Conservation (phyloP, 1,139 yeast genomes). For the Hansenula lynferdii region DNA sequence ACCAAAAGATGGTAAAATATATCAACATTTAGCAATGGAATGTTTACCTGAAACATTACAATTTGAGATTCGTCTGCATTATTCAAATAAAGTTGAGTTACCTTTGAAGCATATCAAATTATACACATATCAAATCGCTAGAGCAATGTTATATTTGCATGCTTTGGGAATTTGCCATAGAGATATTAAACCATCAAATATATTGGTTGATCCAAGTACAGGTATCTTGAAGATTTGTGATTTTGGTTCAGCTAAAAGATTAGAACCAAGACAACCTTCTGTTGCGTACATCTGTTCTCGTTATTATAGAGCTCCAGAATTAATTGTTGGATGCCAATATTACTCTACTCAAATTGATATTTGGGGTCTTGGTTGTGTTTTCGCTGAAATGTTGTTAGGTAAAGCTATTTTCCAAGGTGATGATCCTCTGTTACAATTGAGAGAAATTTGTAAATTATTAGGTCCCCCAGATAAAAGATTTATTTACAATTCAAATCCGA, state of each 20-base stretch:
- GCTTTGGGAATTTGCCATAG: conserved; percentile 78
- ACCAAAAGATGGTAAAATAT: conserved; percentile 54
- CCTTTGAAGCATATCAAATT: conserved; percentile 74
- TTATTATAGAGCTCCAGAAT: conserved; percentile 79
- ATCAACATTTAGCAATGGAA: conserved; percentile 82
- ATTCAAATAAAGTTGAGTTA: conserved; percentile 55
- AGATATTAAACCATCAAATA: conserved; percentile 78
- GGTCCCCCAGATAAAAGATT: conserved; percentile 73
- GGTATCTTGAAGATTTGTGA: conserved; percentile 73
- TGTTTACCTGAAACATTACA: conserved; percentile 79
- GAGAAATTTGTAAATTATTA: conserved; percentile 70
- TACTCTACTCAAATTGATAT: conserved; percentile 78
- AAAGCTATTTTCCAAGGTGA: conserved; percentile 81
- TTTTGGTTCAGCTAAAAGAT: conserved; percentile 76
- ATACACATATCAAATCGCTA: conserved; percentile 73
- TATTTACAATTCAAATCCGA: conserved; percentile 68
- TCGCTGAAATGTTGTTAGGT: conserved; percentile 80
- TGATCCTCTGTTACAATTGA: conserved; percentile 66
- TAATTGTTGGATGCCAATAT: conserved; percentile 70
- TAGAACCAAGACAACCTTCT: conserved; percentile 69
- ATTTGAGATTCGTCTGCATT: conserved; percentile 65
- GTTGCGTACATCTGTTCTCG: conserved; percentile 78
- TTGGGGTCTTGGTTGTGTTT: conserved; percentile 85
- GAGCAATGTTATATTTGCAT: conserved; percentile 79
- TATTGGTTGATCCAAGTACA: conserved; percentile 63